Evolutionary conservation across 257 asterid species (phyloP).

Genomic region (Nicotiana noctiflora): DNA sequence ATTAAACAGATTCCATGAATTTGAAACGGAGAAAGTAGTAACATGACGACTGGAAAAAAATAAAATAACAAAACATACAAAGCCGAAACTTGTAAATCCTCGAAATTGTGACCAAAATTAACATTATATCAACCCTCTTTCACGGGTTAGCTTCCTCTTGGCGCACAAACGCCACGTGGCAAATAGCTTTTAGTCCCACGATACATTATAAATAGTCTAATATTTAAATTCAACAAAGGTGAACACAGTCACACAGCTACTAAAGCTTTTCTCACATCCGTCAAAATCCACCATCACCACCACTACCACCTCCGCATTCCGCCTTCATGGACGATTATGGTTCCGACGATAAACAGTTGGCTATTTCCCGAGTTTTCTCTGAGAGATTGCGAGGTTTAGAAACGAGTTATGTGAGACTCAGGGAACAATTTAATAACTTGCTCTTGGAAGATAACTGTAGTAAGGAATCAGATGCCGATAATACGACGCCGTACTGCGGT

Average conservation of each 20-base stretch:
- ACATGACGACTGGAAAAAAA: too few species aligned
- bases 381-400: conserved; percentile 42
- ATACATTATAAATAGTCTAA: background rate
- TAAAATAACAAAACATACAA: background rate
- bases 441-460: conserved; percentile 25
- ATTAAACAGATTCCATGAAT: too few species aligned
- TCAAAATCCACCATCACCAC: background rate
- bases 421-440: conserved; percentile 28
- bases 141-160: background rate
- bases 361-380: conserved; percentile 4
- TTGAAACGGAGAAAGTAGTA: too few species aligned
- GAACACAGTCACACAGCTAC: background rate
- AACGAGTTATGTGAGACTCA: conserved; percentile 41
- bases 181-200: background rate
- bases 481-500: conserved; percentile 9
- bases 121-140: background rate
- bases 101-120: background rate
- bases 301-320: conserved; percentile 1
- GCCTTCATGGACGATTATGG: conserved; percentile 33
- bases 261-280: background rate
- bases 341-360: background rate
- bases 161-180: background rate
- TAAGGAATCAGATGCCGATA: conserved; percentile 8
- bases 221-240: background rate
- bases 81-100: background rate